Evolutionary conservation across 2,329 filamentous ascomycete genomes (phyloP).

Genomic region (Fusarium heterosporum): DNA sequence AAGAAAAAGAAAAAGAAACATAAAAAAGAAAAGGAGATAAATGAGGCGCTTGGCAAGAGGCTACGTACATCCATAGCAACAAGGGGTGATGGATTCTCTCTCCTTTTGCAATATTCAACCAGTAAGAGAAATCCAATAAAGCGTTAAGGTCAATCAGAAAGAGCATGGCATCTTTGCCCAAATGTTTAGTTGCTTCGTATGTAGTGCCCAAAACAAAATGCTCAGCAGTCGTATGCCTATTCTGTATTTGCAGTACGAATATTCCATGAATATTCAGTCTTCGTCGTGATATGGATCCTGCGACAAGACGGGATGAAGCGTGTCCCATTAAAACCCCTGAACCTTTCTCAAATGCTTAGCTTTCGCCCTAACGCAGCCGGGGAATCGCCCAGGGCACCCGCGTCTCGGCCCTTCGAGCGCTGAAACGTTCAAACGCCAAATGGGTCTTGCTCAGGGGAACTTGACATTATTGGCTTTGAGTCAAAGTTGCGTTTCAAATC

Average conservation of each 20-base stretch:
- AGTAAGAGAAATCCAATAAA: background rate
- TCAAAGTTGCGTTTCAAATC: background rate
- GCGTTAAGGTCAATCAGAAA: background rate
- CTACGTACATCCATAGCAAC: conserved; percentile 1
- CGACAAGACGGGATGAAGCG: conserved; percentile 1
- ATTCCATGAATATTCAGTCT: background rate
- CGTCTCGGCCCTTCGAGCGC: conserved; percentile 22
- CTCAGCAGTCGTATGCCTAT: too few relatives aligned
- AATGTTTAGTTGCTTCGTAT: background rate
- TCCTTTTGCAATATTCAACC: conserved; percentile 3
- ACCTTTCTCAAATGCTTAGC: conserved; percentile 27
- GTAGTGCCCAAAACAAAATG: too few relatives aligned
- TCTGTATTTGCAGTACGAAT: background rate
- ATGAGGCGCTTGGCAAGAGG: background rate
- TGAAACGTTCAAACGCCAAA: conserved; percentile 31
- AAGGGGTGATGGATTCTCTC: conserved; percentile 12
- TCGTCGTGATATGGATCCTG: background rate
- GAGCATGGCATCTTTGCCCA: background rate
- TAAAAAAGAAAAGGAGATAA: conserved; percentile 11
- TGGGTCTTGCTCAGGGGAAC: conserved; percentile 34
- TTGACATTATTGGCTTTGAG: conserved; percentile 13
- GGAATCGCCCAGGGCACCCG: conserved; percentile 32
- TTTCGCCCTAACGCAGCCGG: conserved; percentile 36
- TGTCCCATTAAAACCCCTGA: conserved; percentile 40
- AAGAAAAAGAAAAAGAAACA: conserved; percentile 17